These are phyloP conservation scores for Hypoxylon sp. DNA, from an alignment of 2,329 filamentous ascomycete species.

Conservation along the genomic window DNA sequence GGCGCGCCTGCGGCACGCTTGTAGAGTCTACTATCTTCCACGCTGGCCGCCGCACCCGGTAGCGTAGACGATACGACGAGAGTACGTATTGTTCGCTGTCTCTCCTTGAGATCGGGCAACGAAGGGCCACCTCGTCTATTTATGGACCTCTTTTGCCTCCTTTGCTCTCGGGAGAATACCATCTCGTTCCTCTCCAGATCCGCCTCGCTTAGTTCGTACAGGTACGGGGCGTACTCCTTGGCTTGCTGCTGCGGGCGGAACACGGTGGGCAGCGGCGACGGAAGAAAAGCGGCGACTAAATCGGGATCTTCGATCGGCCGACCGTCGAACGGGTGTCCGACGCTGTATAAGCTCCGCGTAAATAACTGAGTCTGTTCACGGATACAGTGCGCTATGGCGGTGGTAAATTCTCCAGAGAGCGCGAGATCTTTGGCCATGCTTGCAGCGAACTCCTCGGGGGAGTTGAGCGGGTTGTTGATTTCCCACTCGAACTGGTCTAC, in stretches of 20 bases:
- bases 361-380: slow-evolving; percentile 95
- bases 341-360: slow-evolving; percentile 89
- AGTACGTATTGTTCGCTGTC: slow-evolving; percentile 90
- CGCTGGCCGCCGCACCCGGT: slow-evolving; percentile 79
- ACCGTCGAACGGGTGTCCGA: slow-evolving; percentile 94
- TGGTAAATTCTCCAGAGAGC: slow-evolving; percentile 93
- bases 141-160: slow-evolving; percentile 92
- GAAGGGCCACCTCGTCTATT: slow-evolving; percentile 92
- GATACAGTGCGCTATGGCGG: slow-evolving; percentile 96
- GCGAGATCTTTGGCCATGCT: slow-evolving; percentile 91
- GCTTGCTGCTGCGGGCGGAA: slow-evolving; percentile 92
- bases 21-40: slow-evolving; percentile 88
- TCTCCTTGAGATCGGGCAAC: slow-evolving; percentile 94
- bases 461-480: slow-evolving; percentile 93
- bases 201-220: slow-evolving; percentile 91
- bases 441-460: slow-evolving; percentile 90
- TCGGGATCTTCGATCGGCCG: slow-evolving; percentile 92
- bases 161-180: slow-evolving; percentile 91
- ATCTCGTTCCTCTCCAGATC: slow-evolving; percentile 91
- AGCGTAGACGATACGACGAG: slow-evolving; percentile 91
- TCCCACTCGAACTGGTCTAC: slow-evolving; percentile 99
- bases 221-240: slow-evolving; percentile 91
- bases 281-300: slow-evolving; percentile 82
- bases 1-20: slow-evolving; percentile 73
- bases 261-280: slow-evolving; percentile 80